phyloP scores from a whole-genome alignment of 2,329 filamentous ascomycete species.

The Cladorrhinum sp. region DNA sequence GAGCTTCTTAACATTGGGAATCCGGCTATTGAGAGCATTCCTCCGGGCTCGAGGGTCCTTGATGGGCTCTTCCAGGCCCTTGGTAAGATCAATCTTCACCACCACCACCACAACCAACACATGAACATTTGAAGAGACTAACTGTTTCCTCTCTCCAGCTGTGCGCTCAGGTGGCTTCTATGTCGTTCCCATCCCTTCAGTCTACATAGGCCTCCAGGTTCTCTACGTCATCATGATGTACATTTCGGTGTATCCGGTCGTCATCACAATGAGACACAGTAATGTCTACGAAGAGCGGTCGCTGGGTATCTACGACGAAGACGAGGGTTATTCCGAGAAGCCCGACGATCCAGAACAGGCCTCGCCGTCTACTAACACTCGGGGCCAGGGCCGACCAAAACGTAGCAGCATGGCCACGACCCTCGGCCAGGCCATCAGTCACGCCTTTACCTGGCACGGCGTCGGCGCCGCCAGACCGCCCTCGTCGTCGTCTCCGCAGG shows the following conservation, averaged over 20 bases:
- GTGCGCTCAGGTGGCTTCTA: slow-evolving; percentile 66
- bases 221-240: slow-evolving; percentile 66
- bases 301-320: slow-evolving; percentile 54
- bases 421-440: slow-evolving; percentile 37
- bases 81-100: slow-evolving; percentile 36
- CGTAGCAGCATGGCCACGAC: slow-evolving; percentile 27
- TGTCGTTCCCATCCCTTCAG: slow-evolving; percentile 56
- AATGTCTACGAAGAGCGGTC: slow-evolving; percentile 71
- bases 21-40: slow-evolving; percentile 49
- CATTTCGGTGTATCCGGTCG: slow-evolving; percentile 60
- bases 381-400: slow-evolving; percentile 10
- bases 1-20: slow-evolving; percentile 65
- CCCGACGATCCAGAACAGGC: slow-evolving; percentile 29
- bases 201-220: slow-evolving; percentile 57
- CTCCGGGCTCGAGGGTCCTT: slow-evolving; percentile 52
- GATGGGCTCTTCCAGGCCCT: slow-evolving; percentile 65
- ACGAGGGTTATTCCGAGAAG: slow-evolving; percentile 28
- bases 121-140: too few relatives aligned
- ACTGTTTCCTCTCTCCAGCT: slow-evolving; percentile 34
- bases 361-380: neutral
- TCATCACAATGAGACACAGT: slow-evolving; percentile 63
- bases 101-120: too few relatives aligned
- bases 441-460: slow-evolving; percentile 42
- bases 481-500: slow-evolving; percentile 14
- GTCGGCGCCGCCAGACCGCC: slow-evolving; percentile 39